Evolutionary conservation across 345 rosid genomes (phyloP), one percentile per base, ranked within the genome.

Genomic region (Linum tenue): DNA sequence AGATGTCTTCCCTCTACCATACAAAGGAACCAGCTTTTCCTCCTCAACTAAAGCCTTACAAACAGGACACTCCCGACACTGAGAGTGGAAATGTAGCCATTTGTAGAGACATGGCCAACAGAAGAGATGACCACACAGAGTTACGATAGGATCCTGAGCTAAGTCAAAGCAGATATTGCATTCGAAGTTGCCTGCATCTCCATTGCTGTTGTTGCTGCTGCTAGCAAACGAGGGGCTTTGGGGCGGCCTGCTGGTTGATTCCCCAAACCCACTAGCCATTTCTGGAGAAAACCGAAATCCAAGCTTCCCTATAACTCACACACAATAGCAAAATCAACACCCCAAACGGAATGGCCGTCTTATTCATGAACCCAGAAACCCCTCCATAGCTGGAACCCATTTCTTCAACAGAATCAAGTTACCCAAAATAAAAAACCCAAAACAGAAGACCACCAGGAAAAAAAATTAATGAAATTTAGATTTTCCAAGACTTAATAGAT

Each of bases 91-190:
- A 37, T 86, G 90, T n/a, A 91, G 91, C 99, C 99, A 95, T 76
- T 86, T 91, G 77, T 95, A 95, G 51, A 95, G 88, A 70, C 99
- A 95, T 57, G 99, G 99, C 99, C 99, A 95, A 68, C 97, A 95
- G 77, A 87, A 95, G 64, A 95, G 89, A 77, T 95, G 99, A 43
- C 99, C 99, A 57, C 99, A 95, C 63, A 95, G 76, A 60, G 99
- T 95, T 12, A 95, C 97, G 72, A 95, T 91, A 0, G 99, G 99
- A 67, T 95, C 96, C 80, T 95, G 99, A 60, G 99, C 96, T 71
- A 91, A 82, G 76, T 95, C 99, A 15, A 95, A 91, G 83, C 99
- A 95, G 60, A 95, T 95, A 74, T 95, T 95, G 87, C 99, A 95
- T 70, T 95, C 99, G 37, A 95, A 95, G 65, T 81, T 69, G 70